Percentiles rank a stretch among this genome's conserved stretches.
Conservation (phyloP, 2,329 filamentous ascomycete genomes). For the Ambrosiella cleistominuta region DNA sequence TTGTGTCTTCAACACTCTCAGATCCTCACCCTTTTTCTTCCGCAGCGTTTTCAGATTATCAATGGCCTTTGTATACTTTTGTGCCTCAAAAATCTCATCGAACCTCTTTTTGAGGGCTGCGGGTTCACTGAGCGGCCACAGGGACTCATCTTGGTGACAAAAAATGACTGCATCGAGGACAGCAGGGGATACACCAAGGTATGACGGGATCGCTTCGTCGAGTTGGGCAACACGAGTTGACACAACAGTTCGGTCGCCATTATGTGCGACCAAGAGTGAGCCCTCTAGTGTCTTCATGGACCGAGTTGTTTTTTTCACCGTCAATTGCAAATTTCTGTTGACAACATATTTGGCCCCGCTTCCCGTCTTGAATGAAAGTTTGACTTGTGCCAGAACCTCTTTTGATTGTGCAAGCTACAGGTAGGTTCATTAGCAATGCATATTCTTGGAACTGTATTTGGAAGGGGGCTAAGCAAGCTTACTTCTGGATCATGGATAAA, state of each 20-base stretch:
- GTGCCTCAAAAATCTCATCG: conserved; percentile 92
- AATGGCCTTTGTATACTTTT: conserved; percentile 94
- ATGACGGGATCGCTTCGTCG: conserved; percentile 66
- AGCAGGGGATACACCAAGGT: conserved; percentile 75
- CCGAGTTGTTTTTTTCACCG: conserved; percentile 62
- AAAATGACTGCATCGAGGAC: conserved; percentile 93
- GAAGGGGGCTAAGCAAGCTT: conserved; percentile 12
- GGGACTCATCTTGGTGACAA: conserved; percentile 92
- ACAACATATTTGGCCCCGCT: conserved; percentile 65
- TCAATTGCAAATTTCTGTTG: conserved; percentile 69
- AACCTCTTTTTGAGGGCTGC: conserved; percentile 77
- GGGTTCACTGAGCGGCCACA: conserved; percentile 92
- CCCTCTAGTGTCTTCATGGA: conserved; percentile 74
- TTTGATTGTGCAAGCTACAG: conserved; percentile 26
- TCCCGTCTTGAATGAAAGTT: conserved; percentile 68
- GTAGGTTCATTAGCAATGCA: neutral
- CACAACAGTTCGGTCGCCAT: conserved; percentile 61
- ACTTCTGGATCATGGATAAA: conserved; percentile 97
- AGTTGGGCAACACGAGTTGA: conserved; percentile 70
- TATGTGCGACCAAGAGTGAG: conserved; percentile 54
- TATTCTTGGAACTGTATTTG: neutral
- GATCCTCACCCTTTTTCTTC: conserved; percentile 64
- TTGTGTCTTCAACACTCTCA: conserved; percentile 54
- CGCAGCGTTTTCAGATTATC: conserved; percentile 78
- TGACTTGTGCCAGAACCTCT: conserved; percentile 80